These are phyloP conservation scores for Moelleriella libera DNA, from an alignment of 2,329 filamentous ascomycete species.

Conservation along the genomic window DNA sequence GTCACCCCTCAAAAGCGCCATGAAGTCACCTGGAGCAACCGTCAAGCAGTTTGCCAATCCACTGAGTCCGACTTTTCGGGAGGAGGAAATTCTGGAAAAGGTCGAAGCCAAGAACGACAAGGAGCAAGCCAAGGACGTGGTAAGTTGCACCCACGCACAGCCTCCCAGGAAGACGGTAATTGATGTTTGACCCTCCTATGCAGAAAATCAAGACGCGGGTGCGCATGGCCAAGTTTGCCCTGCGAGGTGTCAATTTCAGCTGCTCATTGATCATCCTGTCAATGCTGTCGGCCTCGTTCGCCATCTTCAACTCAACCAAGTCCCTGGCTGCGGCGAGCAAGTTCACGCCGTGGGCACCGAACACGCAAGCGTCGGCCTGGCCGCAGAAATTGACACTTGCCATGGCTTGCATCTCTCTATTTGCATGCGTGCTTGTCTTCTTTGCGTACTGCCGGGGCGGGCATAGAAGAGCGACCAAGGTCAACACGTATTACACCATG, in stretches of 20 bases:
- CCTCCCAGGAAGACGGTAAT: not conserved
- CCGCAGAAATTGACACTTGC: slow-evolving; percentile 73
- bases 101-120: slow-evolving; percentile 69
- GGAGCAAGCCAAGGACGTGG: slow-evolving; percentile 75
- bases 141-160: slow-evolving; percentile 35
- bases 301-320: slow-evolving; percentile 85
- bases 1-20: slow-evolving; percentile 76
- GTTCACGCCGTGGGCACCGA: slow-evolving; percentile 70
- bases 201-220: slow-evolving; percentile 90
- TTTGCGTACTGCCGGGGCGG: slow-evolving; percentile 79
- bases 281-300: slow-evolving; percentile 77
- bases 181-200: not conserved
- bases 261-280: slow-evolving; percentile 90
- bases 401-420: slow-evolving; percentile 68
- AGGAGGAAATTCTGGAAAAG: slow-evolving; percentile 80
- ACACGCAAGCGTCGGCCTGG: slow-evolving; percentile 58
- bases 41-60: slow-evolving; percentile 60
- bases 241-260: slow-evolving; percentile 93
- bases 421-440: slow-evolving; percentile 68
- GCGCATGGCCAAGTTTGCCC: slow-evolving; percentile 81
- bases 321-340: slow-evolving; percentile 59
- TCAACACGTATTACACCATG: slow-evolving; percentile 86
- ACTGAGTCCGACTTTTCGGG: slow-evolving; percentile 78
- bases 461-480: slow-evolving; percentile 79
- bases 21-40: slow-evolving; percentile 76